Evolutionary conservation across 306 rosid species (phyloP), one percentile per base, ranked within the genome.

Genomic region (Cucumis cinereus): DNA sequence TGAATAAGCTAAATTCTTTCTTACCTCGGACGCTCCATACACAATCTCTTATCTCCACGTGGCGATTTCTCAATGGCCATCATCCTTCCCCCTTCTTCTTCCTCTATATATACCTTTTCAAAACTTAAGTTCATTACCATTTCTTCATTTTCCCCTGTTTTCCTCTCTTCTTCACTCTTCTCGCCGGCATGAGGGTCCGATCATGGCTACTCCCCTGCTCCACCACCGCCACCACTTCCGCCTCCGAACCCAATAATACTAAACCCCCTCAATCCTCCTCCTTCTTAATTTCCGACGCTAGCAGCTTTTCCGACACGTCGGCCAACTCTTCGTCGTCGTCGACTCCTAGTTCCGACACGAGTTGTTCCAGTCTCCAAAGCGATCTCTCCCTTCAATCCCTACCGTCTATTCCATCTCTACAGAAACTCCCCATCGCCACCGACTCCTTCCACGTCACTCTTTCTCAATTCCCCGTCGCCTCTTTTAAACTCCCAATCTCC

Each of bases 361-460:
- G 24, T 55, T 45, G 79, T 59, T 52, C 75, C 79, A 84, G 82
- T 77, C 87, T 93, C 67, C 72, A 80, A 11, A 84, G 80, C 80
- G 67, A 85, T 75, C 81, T 82, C 85, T 89, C 95, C 69, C 87
- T 93, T 69, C 95, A 85, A 47, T 91, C 96, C 63, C 88, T 85
- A 40, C 97, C 97, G 0, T 93, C 97, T 1, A 60, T 93, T 75
- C 93, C 88, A 33, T 91, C 97, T 60, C 97, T 93, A 47, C 97
- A 90, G 23, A 86, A 78, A 10, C 89, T 89, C 84, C 67, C 94
- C 60, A 53, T 86, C 1, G 83, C 90, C 55, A 52, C 86, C 1
- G 84, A 82, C 23, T 7, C 26, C 69, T 40, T 74, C 8, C 55
- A 30, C 81, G 79, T 81, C 60, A 41, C 90, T 4, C 64, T 84